Percentiles rank a stretch among this genome's conserved stretches.
Evolutionary conservation across 2,329 filamentous ascomycete genomes (phyloP).

Genomic region (Epichloe brachyelytri): DNA sequence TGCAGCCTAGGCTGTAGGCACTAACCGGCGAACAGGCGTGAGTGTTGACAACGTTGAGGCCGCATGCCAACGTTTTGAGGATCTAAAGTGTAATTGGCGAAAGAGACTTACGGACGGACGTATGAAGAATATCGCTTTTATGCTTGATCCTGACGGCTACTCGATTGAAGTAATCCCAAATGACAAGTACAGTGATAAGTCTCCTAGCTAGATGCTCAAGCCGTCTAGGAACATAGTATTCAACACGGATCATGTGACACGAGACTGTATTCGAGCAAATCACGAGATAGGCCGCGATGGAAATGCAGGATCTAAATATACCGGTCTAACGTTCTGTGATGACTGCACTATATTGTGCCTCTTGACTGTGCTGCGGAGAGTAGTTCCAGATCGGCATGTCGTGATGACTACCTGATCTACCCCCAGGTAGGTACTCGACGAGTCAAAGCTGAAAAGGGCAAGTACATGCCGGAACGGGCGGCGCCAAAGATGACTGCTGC

Average conservation of each 20-base stretch:
- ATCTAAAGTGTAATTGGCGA: conserved; percentile 76
- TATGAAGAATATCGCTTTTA: conserved; percentile 90
- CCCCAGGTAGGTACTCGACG: too few species aligned
- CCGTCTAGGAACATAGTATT: background rate
- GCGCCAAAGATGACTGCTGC: too few species aligned
- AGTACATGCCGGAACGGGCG: too few species aligned
- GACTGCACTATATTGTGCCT: background rate
- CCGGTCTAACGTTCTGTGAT: background rate
- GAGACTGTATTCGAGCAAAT: background rate
- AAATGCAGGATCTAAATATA: background rate
- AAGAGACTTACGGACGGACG: conserved; percentile 84
- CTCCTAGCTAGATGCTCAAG: background rate
- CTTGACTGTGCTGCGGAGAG: too few species aligned
- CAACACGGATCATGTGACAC: background rate
- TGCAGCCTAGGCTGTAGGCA: background rate
- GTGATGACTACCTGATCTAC: too few species aligned
- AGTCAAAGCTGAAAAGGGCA: too few species aligned
- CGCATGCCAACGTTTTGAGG: conserved; percentile 77
- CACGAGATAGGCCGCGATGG: background rate
- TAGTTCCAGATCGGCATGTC: too few species aligned
- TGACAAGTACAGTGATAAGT: conserved; percentile 25
- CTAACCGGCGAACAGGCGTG: conserved; percentile 40
- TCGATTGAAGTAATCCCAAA: conserved; percentile 78
- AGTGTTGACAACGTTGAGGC: conserved; percentile 80
- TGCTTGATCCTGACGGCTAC: conserved; percentile 79